Evolutionary conservation across 768 basidiomycete genomes (phyloP).

Genomic region (Lactarius evosmus): DNA sequence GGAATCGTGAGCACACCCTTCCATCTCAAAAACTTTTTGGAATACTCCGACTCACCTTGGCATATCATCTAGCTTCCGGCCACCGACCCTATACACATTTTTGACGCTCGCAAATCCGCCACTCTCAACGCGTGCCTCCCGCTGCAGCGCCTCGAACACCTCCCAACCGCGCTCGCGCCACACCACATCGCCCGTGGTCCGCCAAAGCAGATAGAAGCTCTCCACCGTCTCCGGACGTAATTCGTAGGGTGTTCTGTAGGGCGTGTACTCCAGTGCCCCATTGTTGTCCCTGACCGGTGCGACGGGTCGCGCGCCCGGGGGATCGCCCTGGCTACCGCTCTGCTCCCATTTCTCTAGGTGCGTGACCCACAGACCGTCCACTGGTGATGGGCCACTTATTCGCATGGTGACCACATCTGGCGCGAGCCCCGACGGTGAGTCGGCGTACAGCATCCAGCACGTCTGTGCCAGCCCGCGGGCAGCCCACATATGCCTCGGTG

Average conservation of each 20-base stretch:
- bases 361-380: constrained; percentile 10
- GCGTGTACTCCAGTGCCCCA: constrained; percentile 48
- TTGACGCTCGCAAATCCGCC: constrained; percentile 57
- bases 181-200: constrained; percentile 57
- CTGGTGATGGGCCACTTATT: constrained; percentile 8
- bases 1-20: neutral
- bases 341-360: constrained; percentile 29
- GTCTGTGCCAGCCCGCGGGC: constrained; percentile 72
- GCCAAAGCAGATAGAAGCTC: constrained; percentile 69
- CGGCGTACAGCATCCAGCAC: constrained; percentile 71
- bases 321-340: constrained; percentile 11
- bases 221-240: constrained; percentile 74
- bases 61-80: constrained; percentile 50
- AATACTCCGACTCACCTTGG: constrained; percentile 55
- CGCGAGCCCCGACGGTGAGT: constrained; percentile 64
- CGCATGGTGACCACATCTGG: constrained; percentile 53
- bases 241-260: constrained; percentile 48
- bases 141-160: constrained; percentile 65
- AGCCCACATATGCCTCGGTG: constrained; percentile 66
- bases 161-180: constrained; percentile 74
- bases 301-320: constrained; percentile 9
- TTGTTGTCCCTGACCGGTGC: neutral
- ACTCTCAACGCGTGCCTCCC: constrained; percentile 49
- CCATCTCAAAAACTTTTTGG: neutral
- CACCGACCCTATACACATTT: constrained; percentile 43